Conservation (phyloP, 495 filamentous ascomycete genomes). For the Thozetella sp. region DNA sequence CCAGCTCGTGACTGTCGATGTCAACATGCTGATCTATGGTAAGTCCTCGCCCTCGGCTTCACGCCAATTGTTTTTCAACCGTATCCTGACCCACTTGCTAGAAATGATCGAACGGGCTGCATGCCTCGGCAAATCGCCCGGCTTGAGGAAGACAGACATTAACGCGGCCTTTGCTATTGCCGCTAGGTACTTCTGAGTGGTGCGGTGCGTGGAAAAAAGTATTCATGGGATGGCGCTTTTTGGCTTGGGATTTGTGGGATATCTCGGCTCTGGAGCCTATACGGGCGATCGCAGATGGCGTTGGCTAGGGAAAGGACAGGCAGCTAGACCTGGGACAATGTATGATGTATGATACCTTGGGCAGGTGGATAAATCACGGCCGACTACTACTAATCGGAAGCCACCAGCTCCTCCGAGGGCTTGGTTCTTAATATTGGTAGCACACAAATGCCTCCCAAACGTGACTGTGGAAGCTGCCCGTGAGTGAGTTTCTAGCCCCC, state of each 20-base stretch:
- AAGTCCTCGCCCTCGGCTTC: neutral
- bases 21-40: conserved; percentile 23
- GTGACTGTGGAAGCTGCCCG: too few relatives aligned
- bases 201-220: too few relatives aligned
- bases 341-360: neutral
- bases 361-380: neutral
- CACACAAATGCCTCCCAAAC: too few relatives aligned
- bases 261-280: too few relatives aligned
- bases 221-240: too few relatives aligned
- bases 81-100: neutral
- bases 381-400: too few relatives aligned
- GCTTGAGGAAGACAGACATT: conserved; percentile 60
- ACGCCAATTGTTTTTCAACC: neutral
- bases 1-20: conserved; percentile 25
- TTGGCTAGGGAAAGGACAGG: neutral
- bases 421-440: too few relatives aligned
- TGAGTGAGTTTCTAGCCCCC: too few relatives aligned
- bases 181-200: conserved; percentile 14
- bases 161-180: conserved; percentile 52
- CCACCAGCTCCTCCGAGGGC: too few relatives aligned
- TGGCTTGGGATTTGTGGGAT: too few relatives aligned
- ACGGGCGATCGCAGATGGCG: too few relatives aligned
- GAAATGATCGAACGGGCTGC: conserved; percentile 35
- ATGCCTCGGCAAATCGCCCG: conserved; percentile 65
- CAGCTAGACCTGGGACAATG: neutral